Evolutionary conservation across 345 rosid genomes (phyloP).

Genomic region (Dipteronia dyeriana): DNA sequence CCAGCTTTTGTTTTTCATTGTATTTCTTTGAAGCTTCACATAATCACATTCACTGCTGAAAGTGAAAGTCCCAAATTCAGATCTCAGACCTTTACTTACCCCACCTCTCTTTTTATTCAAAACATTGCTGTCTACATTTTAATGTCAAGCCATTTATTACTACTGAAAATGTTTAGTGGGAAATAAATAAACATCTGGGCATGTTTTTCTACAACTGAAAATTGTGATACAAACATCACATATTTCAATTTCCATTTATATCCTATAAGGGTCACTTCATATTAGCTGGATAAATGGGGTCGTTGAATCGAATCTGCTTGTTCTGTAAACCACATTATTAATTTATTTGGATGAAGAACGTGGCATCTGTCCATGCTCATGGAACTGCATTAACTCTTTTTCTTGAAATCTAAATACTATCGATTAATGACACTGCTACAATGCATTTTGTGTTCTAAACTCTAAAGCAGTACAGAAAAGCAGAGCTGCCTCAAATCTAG

Average conservation of each 20-base stretch:
- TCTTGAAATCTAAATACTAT: neutral
- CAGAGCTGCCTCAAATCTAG: neutral
- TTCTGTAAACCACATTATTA: neutral
- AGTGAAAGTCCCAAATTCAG: no score
- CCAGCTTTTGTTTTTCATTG: neutral
- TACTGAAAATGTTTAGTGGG: neutral
- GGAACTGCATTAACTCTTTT: neutral
- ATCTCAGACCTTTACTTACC: no score
- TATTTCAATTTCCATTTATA: neutral
- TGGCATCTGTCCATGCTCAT: conserved; percentile 7
- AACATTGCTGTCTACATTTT: neutral
- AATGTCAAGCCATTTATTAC: neutral
- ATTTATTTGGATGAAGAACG: neutral
- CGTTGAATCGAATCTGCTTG: conserved; percentile 3
- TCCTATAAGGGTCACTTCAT: no score
- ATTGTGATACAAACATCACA: neutral
- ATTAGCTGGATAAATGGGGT: conserved; percentile 10
- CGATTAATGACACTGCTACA: neutral
- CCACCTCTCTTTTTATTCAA: neutral
- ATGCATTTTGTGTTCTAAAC: neutral
- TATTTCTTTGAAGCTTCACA: no score
- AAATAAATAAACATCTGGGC: neutral
- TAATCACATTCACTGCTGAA: no score
- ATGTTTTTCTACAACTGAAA: neutral
- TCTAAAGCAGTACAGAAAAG: no score